Evolutionary conservation across 1,139 yeast species (phyloP).

Genomic region (Geotrichum bryndzae): DNA sequence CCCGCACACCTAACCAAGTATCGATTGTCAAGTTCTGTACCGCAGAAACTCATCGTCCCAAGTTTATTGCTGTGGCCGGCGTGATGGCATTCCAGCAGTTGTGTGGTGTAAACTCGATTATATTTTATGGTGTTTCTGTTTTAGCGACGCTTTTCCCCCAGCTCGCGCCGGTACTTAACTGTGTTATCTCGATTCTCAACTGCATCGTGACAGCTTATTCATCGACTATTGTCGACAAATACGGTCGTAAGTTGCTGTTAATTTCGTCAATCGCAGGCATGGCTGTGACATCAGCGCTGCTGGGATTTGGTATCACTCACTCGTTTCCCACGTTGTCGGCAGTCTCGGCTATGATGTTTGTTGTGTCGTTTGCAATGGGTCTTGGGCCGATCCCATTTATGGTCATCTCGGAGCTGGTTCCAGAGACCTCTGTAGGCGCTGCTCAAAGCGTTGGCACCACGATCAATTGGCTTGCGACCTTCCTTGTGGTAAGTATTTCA

Average conservation of each 20-base stretch:
- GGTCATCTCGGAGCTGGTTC: conserved; percentile 83
- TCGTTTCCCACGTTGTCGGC: conserved; percentile 52
- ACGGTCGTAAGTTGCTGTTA: conserved; percentile 74
- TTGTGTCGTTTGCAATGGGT: conserved; percentile 82
- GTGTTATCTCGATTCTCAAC: conserved; percentile 67
- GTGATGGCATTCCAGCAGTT: conserved; percentile 84
- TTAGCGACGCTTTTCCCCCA: conserved; percentile 63
- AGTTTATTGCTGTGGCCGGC: conserved; percentile 62
- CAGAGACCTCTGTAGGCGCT: conserved; percentile 66
- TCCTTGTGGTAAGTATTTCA: conserved; percentile 35
- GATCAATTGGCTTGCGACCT: conserved; percentile 87
- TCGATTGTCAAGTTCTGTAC: conserved; percentile 8
- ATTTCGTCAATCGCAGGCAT: conserved; percentile 58
- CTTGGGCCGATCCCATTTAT: conserved; percentile 93
- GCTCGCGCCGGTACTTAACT: conserved; percentile 63
- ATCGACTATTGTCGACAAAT: conserved; percentile 65
- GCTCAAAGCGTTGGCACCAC: conserved; percentile 94
- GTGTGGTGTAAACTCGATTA: conserved; percentile 86
- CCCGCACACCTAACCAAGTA: neutral
- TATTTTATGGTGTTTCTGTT: conserved; percentile 86
- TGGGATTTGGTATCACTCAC: conserved; percentile 59
- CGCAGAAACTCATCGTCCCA: conserved; percentile 41
- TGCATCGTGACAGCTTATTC: conserved; percentile 65
- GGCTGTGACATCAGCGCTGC: conserved; percentile 57
- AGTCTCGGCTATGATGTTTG: conserved; percentile 62